Evolutionary conservation across 2,329 filamentous ascomycete genomes (phyloP).

Genomic region (Alternaria novae-zelandiae): DNA sequence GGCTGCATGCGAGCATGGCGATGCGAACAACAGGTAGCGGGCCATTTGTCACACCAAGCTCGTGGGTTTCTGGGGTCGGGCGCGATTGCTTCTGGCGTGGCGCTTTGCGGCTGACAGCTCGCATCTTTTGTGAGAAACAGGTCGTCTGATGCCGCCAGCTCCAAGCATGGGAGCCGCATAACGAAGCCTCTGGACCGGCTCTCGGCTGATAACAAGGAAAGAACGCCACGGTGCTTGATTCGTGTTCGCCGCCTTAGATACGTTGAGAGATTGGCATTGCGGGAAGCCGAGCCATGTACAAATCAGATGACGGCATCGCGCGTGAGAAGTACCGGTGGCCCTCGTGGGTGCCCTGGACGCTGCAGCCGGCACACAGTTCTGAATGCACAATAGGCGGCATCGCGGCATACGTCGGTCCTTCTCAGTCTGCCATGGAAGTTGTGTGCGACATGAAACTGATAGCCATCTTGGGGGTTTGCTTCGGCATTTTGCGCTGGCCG

Average conservation of each 20-base stretch:
- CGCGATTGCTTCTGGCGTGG: slow-evolving; percentile 13
- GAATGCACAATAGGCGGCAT: not conserved
- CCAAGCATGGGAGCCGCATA: slow-evolving; percentile 1
- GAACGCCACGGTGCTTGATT: slow-evolving; percentile 8
- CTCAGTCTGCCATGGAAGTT: not conserved
- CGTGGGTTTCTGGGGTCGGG: slow-evolving; percentile 13
- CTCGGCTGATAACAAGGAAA: slow-evolving; percentile 15
- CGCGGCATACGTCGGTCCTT: not conserved
- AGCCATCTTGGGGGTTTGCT: not conserved
- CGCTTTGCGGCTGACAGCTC: slow-evolving; percentile 12
- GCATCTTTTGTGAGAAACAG: slow-evolving; percentile 29
- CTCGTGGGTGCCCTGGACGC: not conserved
- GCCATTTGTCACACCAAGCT: not conserved
- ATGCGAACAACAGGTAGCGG: not conserved
- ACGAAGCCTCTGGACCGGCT: slow-evolving; percentile 3
- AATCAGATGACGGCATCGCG: slow-evolving; percentile 23
- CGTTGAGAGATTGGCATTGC: slow-evolving; percentile 5
- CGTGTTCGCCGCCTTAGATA: not conserved
- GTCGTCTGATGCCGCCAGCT: slow-evolving; percentile 17
- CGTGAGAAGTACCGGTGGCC: slow-evolving; percentile 12
- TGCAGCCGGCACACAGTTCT: slow-evolving; percentile 8
- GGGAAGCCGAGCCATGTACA: not conserved
- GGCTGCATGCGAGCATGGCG: not conserved
- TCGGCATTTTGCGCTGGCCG: not conserved
- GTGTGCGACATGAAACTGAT: not conserved